These are phyloP conservation scores for Fusarium mexicanum DNA, from an alignment of 2,329 filamentous ascomycete species.

Conservation along the genomic window DNA sequence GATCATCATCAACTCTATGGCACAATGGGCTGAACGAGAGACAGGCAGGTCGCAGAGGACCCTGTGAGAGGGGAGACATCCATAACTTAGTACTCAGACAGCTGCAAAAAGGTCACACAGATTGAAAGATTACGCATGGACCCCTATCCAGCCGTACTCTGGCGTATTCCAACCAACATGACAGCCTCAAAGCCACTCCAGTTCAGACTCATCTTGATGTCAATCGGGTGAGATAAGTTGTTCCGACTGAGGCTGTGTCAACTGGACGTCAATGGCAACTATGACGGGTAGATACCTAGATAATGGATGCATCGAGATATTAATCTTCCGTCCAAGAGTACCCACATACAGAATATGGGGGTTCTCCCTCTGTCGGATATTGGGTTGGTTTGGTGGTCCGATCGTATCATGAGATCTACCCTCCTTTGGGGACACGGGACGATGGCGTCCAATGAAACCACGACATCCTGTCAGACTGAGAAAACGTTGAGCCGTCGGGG, in stretches of 20 bases:
- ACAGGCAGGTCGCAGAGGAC: not conserved
- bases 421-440: not conserved
- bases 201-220: not conserved
- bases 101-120: not conserved
- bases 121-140: conserved; percentile 9
- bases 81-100: not conserved
- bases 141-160: not conserved
- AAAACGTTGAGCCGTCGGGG: conserved; percentile 28
- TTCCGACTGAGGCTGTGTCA: conserved; percentile 1
- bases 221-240: not conserved
- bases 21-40: not conserved
- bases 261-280: not conserved
- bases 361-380: conserved; percentile 17
- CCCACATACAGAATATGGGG: not conserved
- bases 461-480: conserved; percentile 3
- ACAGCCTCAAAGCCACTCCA: conserved; percentile 17
- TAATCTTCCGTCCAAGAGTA: not conserved
- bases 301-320: not conserved
- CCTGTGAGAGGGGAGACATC: conserved; percentile 1
- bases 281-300: conserved; percentile 7
- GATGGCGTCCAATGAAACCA: conserved; percentile 17
- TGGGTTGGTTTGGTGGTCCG: conserved; percentile 19
- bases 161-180: conserved; percentile 10
- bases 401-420: conserved; percentile 35
- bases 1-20: not conserved